phyloP scores from a whole-genome alignment of 768 basidiomycete species.

The Leccinum rimulosum region DNA sequence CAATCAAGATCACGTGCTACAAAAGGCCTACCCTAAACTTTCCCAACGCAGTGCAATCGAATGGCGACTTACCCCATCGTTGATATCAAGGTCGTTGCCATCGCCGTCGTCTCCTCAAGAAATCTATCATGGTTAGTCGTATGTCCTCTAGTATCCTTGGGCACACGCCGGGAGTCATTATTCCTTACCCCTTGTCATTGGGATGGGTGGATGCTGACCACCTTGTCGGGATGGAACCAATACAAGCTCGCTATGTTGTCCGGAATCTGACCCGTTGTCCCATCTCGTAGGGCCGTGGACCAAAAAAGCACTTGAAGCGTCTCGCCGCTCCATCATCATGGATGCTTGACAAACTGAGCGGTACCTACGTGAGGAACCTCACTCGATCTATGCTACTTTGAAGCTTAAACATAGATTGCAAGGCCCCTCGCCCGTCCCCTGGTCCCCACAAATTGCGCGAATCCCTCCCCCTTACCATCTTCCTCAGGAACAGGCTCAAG shows the following conservation, averaged over 20 bases:
- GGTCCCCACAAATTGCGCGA: constrained; percentile 99
- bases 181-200: background rate
- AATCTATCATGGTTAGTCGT: constrained; percentile 32
- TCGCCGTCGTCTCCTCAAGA: constrained; percentile 27
- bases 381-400: background rate
- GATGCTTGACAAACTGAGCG: constrained; percentile 99
- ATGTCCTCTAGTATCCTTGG: constrained; percentile 1
- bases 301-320: constrained; percentile 99
- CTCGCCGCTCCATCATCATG: constrained; percentile 96
- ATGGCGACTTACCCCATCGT: constrained; percentile 8
- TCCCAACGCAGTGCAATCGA: background rate
- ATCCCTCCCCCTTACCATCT: constrained; percentile 94
- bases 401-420: constrained; percentile 30
- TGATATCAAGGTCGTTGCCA: constrained; percentile 24
- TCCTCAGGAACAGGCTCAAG: constrained; percentile 99
- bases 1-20: constrained; percentile 21
- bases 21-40: constrained; percentile 25
- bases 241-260: constrained; percentile 1
- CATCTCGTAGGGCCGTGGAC: constrained; percentile 81
- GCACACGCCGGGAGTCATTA: background rate
- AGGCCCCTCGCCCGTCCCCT: constrained; percentile 93
- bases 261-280: constrained; percentile 14
- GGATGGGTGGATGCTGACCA: constrained; percentile 28
- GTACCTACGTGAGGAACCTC: constrained; percentile 73
- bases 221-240: constrained; percentile 19